Evolutionary conservation across 768 basidiomycete genomes (phyloP).

Genomic region (Boletus fagicola): DNA sequence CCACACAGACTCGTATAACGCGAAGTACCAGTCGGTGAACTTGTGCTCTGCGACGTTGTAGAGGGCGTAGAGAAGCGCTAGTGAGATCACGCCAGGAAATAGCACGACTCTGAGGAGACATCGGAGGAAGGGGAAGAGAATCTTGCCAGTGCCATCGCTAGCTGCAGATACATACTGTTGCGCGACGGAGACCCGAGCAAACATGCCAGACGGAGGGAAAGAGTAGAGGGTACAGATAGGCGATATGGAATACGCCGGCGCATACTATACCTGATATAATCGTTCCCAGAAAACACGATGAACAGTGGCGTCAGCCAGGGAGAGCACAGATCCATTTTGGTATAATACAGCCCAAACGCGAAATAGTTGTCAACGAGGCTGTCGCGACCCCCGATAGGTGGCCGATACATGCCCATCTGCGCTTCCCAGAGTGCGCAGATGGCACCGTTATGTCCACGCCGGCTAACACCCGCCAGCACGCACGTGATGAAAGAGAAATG

Average conservation of each 20-base stretch:
- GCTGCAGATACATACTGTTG: background rate
- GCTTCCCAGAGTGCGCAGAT: background rate
- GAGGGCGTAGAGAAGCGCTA: conserved; percentile 1
- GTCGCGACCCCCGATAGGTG: background rate
- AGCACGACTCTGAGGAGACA: background rate
- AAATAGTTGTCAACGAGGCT: background rate
- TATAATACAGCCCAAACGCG: background rate
- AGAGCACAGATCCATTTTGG: background rate
- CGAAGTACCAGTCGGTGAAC: conserved; percentile 13
- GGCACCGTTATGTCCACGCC: background rate
- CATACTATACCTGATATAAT: background rate
- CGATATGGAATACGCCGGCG: too few species aligned
- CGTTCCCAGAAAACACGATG: background rate
- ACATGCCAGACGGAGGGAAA: conserved; percentile 4
- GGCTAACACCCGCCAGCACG: background rate
- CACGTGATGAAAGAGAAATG: background rate
- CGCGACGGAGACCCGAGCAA: background rate
- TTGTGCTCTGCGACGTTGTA: conserved; percentile 10
- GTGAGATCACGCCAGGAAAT: background rate
- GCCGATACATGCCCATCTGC: background rate
- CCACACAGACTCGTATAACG: conserved; percentile 6
- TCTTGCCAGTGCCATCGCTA: background rate
- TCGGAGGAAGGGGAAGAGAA: background rate
- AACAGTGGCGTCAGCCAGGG: background rate
- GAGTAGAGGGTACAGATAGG: background rate